These are phyloP conservation scores for Penicillium sp. DNA, from an alignment of 2,329 filamentous ascomycete genomes.

Conservation along the genomic window DNA sequence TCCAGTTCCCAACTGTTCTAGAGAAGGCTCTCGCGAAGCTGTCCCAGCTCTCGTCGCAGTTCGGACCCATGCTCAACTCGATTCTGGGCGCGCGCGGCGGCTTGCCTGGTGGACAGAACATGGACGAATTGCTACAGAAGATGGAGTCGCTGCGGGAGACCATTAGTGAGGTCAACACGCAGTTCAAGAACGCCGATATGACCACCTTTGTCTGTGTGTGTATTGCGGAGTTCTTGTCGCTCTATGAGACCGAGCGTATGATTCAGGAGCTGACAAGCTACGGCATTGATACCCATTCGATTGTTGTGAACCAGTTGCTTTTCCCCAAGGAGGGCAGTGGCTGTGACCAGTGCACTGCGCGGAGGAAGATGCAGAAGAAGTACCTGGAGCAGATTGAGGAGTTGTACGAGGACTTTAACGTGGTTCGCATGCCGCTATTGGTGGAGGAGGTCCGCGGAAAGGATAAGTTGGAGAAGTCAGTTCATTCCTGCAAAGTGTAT, in stretches of 20 bases:
- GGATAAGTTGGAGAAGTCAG: conserved; percentile 81
- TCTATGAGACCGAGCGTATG: conserved; percentile 99
- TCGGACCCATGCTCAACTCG: conserved; percentile 92
- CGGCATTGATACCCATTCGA: conserved; percentile 92
- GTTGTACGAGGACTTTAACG: conserved; percentile 97
- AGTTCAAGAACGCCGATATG: conserved; percentile 95
- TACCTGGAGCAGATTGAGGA: conserved; percentile 99
- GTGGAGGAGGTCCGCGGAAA: conserved; percentile 95
- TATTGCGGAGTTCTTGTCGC: conserved; percentile 92
- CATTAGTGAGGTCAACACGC: conserved; percentile 91
- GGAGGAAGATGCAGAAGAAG: conserved; percentile 98
- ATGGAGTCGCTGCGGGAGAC: conserved; percentile 91
- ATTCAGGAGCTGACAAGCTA: conserved; percentile 95
- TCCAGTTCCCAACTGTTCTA: conserved; percentile 96
- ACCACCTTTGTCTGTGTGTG: conserved; percentile 98
- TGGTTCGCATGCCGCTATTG: conserved; percentile 95
- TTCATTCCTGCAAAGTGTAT: conserved; percentile 5
- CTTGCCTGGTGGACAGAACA: conserved; percentile 87
- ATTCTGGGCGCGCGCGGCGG: conserved; percentile 76
- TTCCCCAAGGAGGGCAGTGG: conserved; percentile 83
- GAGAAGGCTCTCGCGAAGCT: conserved; percentile 98
- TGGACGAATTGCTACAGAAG: conserved; percentile 90
- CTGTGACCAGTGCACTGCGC: conserved; percentile 93
- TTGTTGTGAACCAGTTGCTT: conserved; percentile 96
- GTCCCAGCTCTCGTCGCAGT: conserved; percentile 88